Evolutionary conservation across 1,284 basidiomycete species (phyloP), one percentile per base, ranked within the genome.

Genomic region (Anthracocystis panici-leucophaei): DNA sequence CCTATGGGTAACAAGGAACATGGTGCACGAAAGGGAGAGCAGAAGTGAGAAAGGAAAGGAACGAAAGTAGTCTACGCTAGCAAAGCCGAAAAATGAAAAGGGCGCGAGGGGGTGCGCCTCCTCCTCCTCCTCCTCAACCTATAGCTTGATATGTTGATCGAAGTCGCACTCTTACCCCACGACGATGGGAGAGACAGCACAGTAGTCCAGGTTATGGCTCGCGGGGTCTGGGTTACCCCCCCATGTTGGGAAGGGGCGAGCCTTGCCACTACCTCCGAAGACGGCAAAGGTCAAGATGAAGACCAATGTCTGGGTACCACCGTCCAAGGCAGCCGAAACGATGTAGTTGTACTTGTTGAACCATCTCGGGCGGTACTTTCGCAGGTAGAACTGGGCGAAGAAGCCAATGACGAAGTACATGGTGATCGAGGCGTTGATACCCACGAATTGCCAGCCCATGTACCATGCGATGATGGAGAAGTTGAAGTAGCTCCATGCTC

Each of bases 201-300:
- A 70, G 57, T 70, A 70, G 44, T 70, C 67, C 5, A 70, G 42
- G 54, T 70, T 70, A 53, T 70, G 61, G 6, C 49, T 21, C 0
- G 3, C 7, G 1, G 67, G 27, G 20, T 62, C 40, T 0, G 73
- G 73, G 35, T 76, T 76, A 23, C 73, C 73, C 3, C 53, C 58
- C 73, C 73, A 76, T 18, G 25, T 71, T 10, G 73, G 76, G 65
- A 78, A 78, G 29, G 66, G 60, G 25, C 56, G 56, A 18, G 42
- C 33, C 38, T 56, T 81, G 10, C 90, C 90, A 3, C 88, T 88
- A 20, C 90, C 90, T 41, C 91, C 90, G 77, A 90, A 91, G 33
- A 91, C 90, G 10, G 90, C 90, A 80, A 91, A 91, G 6, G 89
- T 90, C 9, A 91, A 86, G 31, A 91, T 87, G 82, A 92, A 91